Base-by-base conservation (phyloP, 2,329 filamentous ascomycete genomes). In the Botrytis galanthina region DNA sequence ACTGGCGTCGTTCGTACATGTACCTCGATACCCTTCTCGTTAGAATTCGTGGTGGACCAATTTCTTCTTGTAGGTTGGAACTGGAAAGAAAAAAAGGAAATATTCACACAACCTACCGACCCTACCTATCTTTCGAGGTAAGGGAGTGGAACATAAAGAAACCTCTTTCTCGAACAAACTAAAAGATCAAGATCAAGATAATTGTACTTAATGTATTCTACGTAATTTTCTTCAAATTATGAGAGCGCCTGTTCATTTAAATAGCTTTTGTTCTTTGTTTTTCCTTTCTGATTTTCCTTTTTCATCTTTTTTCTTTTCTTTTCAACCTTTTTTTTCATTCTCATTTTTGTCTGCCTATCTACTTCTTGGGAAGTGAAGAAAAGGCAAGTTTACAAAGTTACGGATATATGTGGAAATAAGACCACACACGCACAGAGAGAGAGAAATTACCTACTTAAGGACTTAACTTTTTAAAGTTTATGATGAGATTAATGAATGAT, bases 201-300 rank as follows among this genome's bases (percentile, higher is more conserved):
- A 66, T 61, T 74, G 62, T 73, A 77, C 72, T 76, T 78, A 78
- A 78, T 78, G 76, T 78, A 77, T 78, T 78, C 73, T 77, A 78
- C 70, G 74, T 78, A 78, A 78, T 77, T 76, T 71, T 42, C 35
- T 60, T 39, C 2, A 39, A 44, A 66, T 66, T 59, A 64, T 70
- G 51, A 61, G 42, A 37, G 54, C 39, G 26, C 54, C 54, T 35
- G 29, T 57, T 29, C 44, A 61, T 60, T 54, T 14, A 54, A 37
- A 67, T 67, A 46, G 46, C 35, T n/a, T 16, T 54, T 22, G 46
- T 67, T 54, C 10, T 29, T 39, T 57, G 29, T 42, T 51, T 18
- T 67, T 54, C 6, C 20, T 39, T 68, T 67, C 32, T 9, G 35
- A 48, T 39, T 37, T 68, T 68, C 37, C 51, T 68, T 37, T 29